A percentile compares a stretch with the other conserved stretches of the same genome.
Evolutionary conservation across 73 alveolate genomes (phyloP).

Genomic region (Tetrahymena malaccensis): DNA sequence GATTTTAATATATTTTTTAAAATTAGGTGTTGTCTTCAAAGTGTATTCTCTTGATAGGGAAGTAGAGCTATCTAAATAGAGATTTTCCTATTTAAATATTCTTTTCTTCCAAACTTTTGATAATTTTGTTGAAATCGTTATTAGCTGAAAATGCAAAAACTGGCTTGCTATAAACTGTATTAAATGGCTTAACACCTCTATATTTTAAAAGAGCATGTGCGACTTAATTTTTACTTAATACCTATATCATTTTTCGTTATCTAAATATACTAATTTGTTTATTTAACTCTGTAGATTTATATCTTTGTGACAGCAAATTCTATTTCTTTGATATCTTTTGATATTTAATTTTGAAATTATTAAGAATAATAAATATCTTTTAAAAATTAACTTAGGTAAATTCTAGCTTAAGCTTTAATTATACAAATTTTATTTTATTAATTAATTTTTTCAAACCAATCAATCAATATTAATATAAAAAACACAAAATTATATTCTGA

Average conservation of each 20-base stretch:
- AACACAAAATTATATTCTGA: too few species aligned
- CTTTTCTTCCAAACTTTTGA: not conserved
- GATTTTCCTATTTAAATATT: not conserved
- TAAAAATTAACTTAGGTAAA: not conserved
- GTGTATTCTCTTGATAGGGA: not conserved
- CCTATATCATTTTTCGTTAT: not conserved
- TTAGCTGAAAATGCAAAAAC: not conserved
- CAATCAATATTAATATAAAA: not conserved
- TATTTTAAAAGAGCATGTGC: not conserved
- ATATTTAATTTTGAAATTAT: too few species aligned
- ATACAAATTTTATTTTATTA: too few species aligned
- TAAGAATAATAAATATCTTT: too few species aligned
- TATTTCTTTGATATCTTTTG: too few species aligned
- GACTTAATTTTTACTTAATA: not conserved
- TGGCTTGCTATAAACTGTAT: not conserved
- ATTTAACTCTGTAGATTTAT: not conserved
- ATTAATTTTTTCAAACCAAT: too few species aligned
- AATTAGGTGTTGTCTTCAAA: not conserved
- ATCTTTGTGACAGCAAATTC: too few species aligned
- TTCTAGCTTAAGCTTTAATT: not conserved
- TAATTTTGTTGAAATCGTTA: not conserved
- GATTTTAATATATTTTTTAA: not conserved
- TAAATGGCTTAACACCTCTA: not conserved
- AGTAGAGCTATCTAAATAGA: not conserved
- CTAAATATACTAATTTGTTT: not conserved